phyloP scores from a whole-genome alignment of 164 flowering plant genomes.

The Vitis rotundifolia region DNA sequence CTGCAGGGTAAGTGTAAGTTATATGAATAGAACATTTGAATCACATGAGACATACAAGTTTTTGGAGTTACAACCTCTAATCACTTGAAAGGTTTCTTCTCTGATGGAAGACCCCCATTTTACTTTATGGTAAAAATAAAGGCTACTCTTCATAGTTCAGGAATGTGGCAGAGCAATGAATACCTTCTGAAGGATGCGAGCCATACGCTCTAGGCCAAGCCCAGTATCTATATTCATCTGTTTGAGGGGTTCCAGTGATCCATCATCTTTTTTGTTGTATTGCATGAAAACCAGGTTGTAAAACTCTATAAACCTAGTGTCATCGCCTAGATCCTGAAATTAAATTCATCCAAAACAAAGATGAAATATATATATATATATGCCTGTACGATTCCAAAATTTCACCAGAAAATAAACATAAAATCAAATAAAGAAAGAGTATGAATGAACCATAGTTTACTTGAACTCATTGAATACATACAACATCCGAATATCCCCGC shows the following conservation, averaged over 20 bases:
- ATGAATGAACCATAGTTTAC: too few relatives aligned
- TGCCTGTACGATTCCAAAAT: too few relatives aligned
- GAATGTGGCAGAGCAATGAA: not conserved
- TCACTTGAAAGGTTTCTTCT: too few relatives aligned
- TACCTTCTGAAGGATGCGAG: constrained; percentile 94
- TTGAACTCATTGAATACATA: constrained; percentile 25
- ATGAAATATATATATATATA: not conserved
- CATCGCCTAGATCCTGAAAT: constrained; percentile 90
- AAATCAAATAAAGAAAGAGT: not conserved
- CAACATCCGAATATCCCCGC: constrained; percentile 60
- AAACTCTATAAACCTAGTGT: constrained; percentile 88
- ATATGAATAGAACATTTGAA: not conserved
- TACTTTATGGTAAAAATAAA: too few relatives aligned
- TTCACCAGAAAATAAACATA: not conserved
- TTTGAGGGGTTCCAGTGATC: constrained; percentile 84
- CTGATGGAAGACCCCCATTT: too few relatives aligned
- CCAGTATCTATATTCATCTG: constrained; percentile 94
- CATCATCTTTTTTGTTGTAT: constrained; percentile 84
- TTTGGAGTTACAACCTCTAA: too few relatives aligned
- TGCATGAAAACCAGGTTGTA: constrained; percentile 97
- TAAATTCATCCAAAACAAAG: constrained; percentile 5
- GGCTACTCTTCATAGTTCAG: too few relatives aligned
- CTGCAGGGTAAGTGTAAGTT: constrained; percentile 41
- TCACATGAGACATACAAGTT: not conserved
- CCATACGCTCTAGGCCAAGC: constrained; percentile 90